These are phyloP conservation scores for Porcisia deanei DNA, from an alignment of 208 protist genomes.

Conservation along the genomic window DNA sequence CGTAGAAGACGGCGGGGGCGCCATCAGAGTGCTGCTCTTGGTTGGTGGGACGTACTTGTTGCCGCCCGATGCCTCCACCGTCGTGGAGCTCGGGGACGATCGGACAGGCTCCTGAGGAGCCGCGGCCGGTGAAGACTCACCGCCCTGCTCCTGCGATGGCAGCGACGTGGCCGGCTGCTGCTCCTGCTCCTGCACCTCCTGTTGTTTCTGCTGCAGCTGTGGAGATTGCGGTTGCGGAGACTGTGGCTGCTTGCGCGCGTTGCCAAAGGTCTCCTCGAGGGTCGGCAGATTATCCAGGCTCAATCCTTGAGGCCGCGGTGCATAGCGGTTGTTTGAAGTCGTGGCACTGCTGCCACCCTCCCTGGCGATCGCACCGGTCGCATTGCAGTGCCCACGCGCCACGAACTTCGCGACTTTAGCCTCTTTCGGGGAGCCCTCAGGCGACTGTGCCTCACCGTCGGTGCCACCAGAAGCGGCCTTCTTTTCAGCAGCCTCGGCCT, in stretches of 20 bases:
- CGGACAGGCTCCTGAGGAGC: neutral
- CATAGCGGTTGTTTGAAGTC: neutral
- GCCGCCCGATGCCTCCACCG: neutral
- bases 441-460: neutral
- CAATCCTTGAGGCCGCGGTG: constrained; percentile 17
- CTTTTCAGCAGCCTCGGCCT: constrained; percentile 13
- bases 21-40: constrained; percentile 11
- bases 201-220: neutral
- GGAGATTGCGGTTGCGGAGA: neutral
- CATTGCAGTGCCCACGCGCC: constrained; percentile 60
- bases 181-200: constrained; percentile 1
- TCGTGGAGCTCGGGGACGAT: constrained; percentile 4
- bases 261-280: constrained; percentile 56
- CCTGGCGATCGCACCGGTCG: constrained; percentile 48
- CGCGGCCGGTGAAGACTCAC: constrained; percentile 4
- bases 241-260: constrained; percentile 29
- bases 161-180: neutral
- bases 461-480: constrained; percentile 4
- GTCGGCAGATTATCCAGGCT: constrained; percentile 61
- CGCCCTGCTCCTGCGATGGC: constrained; percentile 7
- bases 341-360: constrained; percentile 11
- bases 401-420: constrained; percentile 68
- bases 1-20: neutral
- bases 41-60: constrained; percentile 11
- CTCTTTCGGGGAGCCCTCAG: constrained; percentile 21